Evolutionary conservation across 2,329 filamentous ascomycete species (phyloP).

Genomic region (Ophiostoma tasmaniense): DNA sequence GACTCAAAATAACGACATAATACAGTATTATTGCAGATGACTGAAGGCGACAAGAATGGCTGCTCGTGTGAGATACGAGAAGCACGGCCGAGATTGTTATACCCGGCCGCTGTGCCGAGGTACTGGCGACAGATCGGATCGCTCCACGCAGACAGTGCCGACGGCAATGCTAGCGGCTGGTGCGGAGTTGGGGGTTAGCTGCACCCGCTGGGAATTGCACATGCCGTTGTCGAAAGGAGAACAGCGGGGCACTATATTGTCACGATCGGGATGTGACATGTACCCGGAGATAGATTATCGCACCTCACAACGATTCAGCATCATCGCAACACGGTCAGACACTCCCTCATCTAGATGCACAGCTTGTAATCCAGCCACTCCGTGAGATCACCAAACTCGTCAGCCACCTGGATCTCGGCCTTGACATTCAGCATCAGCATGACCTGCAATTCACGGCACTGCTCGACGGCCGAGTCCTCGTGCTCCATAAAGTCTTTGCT

Average conservation of each 20-base stretch:
- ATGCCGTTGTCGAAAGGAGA: not conserved
- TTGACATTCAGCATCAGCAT: slow-evolving; percentile 71
- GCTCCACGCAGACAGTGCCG: not conserved
- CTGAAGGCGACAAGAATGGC: not conserved
- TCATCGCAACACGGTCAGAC: too few species aligned
- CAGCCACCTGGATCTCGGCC: slow-evolving; percentile 66
- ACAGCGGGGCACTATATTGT: not conserved
- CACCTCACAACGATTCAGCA: not conserved
- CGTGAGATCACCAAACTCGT: slow-evolving; percentile 43
- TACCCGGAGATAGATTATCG: not conserved
- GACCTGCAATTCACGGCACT: slow-evolving; percentile 52
- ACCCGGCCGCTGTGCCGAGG: not conserved
- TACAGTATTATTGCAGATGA: not conserved
- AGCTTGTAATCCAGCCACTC: slow-evolving; percentile 43
- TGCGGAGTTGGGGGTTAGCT: not conserved
- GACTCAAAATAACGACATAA: not conserved
- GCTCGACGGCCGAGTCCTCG: slow-evolving; percentile 30
- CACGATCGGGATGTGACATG: not conserved
- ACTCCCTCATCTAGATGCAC: not conserved
- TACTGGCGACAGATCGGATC: not conserved
- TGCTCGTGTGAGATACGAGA: not conserved
- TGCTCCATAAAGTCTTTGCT: slow-evolving; percentile 4
- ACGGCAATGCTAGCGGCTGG: not conserved
- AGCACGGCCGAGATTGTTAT: not conserved
- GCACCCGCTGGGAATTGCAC: not conserved